These are phyloP conservation scores for Vitis labrusca DNA, from an alignment of 164 flowering plant species.

Conservation along the genomic window DNA sequence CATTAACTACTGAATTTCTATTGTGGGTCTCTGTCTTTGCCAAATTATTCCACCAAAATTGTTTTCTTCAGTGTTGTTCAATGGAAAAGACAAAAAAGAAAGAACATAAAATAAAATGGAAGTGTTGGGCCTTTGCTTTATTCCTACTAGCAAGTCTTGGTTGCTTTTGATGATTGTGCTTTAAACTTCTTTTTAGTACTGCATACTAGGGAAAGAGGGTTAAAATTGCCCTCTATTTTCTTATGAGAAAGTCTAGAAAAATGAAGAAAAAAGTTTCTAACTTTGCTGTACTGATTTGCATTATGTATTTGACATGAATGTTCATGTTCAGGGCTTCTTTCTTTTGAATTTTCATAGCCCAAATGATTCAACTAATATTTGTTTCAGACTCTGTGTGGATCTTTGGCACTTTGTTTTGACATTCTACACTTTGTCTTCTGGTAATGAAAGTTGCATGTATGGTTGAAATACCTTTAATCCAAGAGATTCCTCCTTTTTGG, in stretches of 20 bases:
- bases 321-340: background rate
- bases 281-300: too few relatives aligned
- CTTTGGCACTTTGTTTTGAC: background rate
- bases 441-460: too few relatives aligned
- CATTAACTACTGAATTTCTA: too few relatives aligned
- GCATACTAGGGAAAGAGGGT: background rate
- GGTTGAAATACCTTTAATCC: too few relatives aligned
- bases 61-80: background rate
- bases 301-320: too few relatives aligned
- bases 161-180: background rate
- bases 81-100: background rate
- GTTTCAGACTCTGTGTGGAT: background rate
- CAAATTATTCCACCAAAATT: too few relatives aligned
- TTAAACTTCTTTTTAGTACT: background rate
- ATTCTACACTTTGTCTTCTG: too few relatives aligned
- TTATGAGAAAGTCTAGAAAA: background rate
- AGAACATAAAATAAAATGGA: background rate
- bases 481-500: too few relatives aligned
- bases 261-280: too few relatives aligned
- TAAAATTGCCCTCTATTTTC: background rate
- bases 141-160: background rate
- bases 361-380: background rate
- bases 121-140: background rate
- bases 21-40: too few relatives aligned
- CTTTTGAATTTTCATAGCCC: background rate